These are phyloP conservation scores for Emericellopsis atlantica DNA, from an alignment of 2,329 filamentous ascomycete genomes.

Conservation along the genomic window DNA sequence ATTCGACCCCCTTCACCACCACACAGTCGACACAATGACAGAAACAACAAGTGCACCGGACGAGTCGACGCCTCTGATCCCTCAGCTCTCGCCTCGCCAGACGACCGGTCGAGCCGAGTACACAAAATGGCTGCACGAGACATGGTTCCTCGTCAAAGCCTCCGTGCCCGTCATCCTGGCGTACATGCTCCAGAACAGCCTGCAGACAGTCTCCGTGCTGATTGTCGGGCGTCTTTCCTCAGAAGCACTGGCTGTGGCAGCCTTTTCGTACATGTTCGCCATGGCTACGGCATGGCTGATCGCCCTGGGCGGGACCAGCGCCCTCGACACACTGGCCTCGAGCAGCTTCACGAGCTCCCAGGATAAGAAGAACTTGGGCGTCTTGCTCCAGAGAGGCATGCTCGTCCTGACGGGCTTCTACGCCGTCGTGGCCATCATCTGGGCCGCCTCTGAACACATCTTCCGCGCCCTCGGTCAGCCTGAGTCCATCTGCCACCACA, in stretches of 20 bases:
- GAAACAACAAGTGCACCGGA: conserved; percentile 2
- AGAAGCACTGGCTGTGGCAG: conserved; percentile 67
- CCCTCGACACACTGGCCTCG: conserved; percentile 73
- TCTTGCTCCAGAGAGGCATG: conserved; percentile 66
- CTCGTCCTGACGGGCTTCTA: conserved; percentile 64
- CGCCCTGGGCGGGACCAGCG: conserved; percentile 73
- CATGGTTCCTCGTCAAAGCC: conserved; percentile 44
- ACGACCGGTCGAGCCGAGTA: neutral
- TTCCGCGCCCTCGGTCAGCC: conserved; percentile 69
- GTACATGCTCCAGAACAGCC: conserved; percentile 74
- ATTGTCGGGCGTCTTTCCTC: conserved; percentile 71
- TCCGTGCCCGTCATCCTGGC: conserved; percentile 71
- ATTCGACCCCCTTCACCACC: neutral
- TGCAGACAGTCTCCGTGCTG: conserved; percentile 72
- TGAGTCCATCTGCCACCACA: conserved; percentile 61
- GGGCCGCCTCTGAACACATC: conserved; percentile 61
- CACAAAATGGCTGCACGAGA: conserved; percentile 11
- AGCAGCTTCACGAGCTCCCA: conserved; percentile 66
- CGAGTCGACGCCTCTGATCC: conserved; percentile 9
- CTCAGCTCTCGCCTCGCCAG: neutral
- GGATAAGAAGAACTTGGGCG: conserved; percentile 65
- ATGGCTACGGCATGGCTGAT: conserved; percentile 84
- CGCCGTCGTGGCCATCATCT: conserved; percentile 57
- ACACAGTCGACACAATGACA: neutral
- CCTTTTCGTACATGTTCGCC: conserved; percentile 89